Evolutionary conservation across 1,284 basidiomycete genomes (phyloP).

Genomic region (Ceratobasidium sp.): DNA sequence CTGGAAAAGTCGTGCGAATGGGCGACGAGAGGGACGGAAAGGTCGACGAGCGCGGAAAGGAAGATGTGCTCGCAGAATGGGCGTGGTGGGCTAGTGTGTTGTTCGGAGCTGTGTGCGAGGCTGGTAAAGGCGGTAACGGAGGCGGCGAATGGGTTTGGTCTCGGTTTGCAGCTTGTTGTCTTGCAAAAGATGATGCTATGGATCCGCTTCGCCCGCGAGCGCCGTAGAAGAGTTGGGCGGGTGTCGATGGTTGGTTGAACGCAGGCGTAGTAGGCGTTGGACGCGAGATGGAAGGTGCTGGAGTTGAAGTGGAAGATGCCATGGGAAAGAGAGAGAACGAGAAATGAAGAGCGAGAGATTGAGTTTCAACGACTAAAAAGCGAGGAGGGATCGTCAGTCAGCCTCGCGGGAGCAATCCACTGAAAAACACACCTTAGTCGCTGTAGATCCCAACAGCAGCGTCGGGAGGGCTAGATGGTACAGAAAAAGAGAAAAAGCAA

Average conservation of each 20-base stretch:
- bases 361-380: no score
- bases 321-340: conserved; percentile 7
- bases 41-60: conserved; percentile 32
- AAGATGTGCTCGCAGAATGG: conserved; percentile 25
- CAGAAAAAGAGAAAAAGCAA: conserved; percentile 16
- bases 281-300: conserved; percentile 19
- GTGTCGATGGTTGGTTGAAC: conserved; percentile 10
- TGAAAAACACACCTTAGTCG: conserved; percentile 26
- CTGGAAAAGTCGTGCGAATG: conserved; percentile 21
- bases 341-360: background rate
- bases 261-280: background rate
- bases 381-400: no score
- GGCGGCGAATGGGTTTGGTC: conserved; percentile 26
- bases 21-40: conserved; percentile 34
- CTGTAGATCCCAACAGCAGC: background rate
- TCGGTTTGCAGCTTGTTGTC: conserved; percentile 27
- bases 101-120: background rate
- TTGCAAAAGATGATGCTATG: conserved; percentile 41
- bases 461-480: conserved; percentile 9
- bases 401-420: background rate
- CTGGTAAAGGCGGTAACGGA: conserved; percentile 24
- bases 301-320: conserved; percentile 31
- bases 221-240: conserved; percentile 40
- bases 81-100: conserved; percentile 22
- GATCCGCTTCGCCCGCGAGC: conserved; percentile 39